Conservation (phyloP, 2,329 filamentous ascomycete species). For the Neofusicoccum cordaticola region DNA sequence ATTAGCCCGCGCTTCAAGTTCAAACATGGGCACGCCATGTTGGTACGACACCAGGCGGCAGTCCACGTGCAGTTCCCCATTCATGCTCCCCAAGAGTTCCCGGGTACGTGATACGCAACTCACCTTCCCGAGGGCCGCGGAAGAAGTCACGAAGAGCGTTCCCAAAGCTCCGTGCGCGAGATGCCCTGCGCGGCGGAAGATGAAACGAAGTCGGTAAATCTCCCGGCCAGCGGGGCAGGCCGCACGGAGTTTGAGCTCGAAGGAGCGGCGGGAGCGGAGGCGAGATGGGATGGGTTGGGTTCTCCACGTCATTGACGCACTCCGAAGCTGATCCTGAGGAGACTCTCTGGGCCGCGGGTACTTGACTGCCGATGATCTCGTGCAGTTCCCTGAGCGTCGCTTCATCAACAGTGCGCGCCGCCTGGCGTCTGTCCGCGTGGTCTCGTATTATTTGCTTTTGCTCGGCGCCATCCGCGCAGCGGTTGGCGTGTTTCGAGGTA, state of each 20-base stretch:
- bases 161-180: conserved; percentile 7
- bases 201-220: neutral
- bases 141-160: conserved; percentile 10
- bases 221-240: conserved; percentile 17
- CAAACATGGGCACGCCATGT: conserved; percentile 9
- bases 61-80: neutral
- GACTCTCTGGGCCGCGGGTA: neutral
- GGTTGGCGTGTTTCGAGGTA: neutral
- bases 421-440: neutral
- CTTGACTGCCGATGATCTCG: conserved; percentile 11
- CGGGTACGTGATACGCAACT: neutral
- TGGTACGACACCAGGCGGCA: neutral
- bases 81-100: neutral
- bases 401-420: conserved; percentile 13
- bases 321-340: neutral
- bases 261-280: conserved; percentile 10
- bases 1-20: conserved; percentile 5
- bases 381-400: conserved; percentile 14
- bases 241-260: conserved; percentile 14
- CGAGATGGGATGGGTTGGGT: conserved; percentile 1
- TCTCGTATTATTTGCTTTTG: neutral
- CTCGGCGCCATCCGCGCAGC: neutral
- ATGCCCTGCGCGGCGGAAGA: conserved; percentile 7
- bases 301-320: neutral
- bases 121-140: conserved; percentile 6